Evolutionary conservation across 768 basidiomycete genomes (phyloP).

Genomic region (Leccinum barrowsii): DNA sequence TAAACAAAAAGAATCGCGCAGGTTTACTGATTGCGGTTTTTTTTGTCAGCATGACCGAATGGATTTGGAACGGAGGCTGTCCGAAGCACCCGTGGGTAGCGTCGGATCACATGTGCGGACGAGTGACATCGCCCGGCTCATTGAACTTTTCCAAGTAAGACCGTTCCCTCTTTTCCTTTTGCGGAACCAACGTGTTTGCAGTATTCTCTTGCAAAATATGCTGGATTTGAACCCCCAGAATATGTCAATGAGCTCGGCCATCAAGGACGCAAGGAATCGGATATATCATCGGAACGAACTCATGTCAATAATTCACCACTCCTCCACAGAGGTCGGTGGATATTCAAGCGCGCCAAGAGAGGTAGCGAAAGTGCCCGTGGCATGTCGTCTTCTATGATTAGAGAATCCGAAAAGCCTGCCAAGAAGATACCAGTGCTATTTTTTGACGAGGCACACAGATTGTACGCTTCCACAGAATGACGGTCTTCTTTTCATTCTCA

Average conservation of each 20-base stretch:
- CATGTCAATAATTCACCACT: constrained; percentile 36
- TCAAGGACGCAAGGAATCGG: constrained; percentile 28
- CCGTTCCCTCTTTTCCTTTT: background rate
- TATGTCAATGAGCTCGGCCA: constrained; percentile 22
- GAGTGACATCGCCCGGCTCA: constrained; percentile 75
- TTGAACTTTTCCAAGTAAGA: constrained; percentile 78
- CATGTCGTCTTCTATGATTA: constrained; percentile 29
- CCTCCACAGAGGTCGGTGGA: constrained; percentile 27
- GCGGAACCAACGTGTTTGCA: constrained; percentile 20
- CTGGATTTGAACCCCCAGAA: constrained; percentile 56
- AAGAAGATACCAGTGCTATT: constrained; percentile 82
- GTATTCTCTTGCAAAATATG: constrained; percentile 70
- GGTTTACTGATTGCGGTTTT: constrained; percentile 1
- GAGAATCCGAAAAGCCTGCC: constrained; percentile 33
- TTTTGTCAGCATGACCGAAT: constrained; percentile 68
- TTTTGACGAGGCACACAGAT: constrained; percentile 82
- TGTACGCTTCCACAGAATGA: constrained; percentile 41
- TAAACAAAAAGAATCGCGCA: background rate
- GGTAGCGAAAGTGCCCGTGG: constrained; percentile 29
- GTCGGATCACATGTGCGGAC: constrained; percentile 57
- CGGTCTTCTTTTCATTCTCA: background rate
- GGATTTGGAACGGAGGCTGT: constrained; percentile 60
- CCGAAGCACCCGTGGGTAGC: constrained; percentile 40
- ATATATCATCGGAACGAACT: constrained; percentile 40
- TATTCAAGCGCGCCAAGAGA: constrained; percentile 27